These are phyloP conservation scores for Eurotiales sp. DNA, from an alignment of 2,329 filamentous ascomycete species.

Conservation along the genomic window DNA sequence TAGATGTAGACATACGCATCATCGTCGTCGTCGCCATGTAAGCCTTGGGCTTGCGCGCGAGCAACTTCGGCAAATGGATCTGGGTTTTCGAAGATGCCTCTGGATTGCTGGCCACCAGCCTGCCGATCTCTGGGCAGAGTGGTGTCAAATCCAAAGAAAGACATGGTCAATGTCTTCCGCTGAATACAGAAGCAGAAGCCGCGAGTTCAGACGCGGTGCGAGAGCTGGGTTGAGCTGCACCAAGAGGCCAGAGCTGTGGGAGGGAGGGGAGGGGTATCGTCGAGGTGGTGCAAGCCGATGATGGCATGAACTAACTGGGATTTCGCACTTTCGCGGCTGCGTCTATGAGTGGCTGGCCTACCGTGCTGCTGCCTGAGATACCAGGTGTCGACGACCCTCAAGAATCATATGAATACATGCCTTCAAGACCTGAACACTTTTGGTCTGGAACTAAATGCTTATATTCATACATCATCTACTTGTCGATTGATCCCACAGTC, in stretches of 20 bases:
- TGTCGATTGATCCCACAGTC: too few species aligned
- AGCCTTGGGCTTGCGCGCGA: slow-evolving; percentile 46
- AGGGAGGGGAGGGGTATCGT: slow-evolving; percentile 3
- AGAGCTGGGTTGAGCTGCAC: slow-evolving; percentile 10
- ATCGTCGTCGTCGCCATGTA: slow-evolving; percentile 46
- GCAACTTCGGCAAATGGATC: slow-evolving; percentile 87
- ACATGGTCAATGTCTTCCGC: slow-evolving; percentile 55
- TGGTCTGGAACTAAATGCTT: too few species aligned
- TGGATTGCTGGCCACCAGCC: slow-evolving; percentile 64
- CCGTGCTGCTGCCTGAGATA: slow-evolving; percentile 1
- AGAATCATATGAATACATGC: too few species aligned
- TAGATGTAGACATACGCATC: slow-evolving; percentile 51
- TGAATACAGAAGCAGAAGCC: slow-evolving; percentile 15
- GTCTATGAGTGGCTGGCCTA: neutral
- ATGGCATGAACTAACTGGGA: neutral
- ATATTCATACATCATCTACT: too few species aligned
- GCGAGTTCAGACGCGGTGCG: slow-evolving; percentile 16
- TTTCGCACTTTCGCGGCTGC: slow-evolving; percentile 2
- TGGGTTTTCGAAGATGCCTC: slow-evolving; percentile 71
- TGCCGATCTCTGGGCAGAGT: slow-evolving; percentile 64
- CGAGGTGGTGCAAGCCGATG: neutral
- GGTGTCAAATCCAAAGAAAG: slow-evolving; percentile 86
- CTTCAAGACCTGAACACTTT: too few species aligned
- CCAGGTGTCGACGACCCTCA: neutral
- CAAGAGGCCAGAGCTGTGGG: slow-evolving; percentile 8